A percentile compares a stretch with the other conserved stretches of the same genome.
phyloP scores from a whole-genome alignment of 2,329 filamentous ascomycete genomes.

The Aspergillus puulaauensis region DNA sequence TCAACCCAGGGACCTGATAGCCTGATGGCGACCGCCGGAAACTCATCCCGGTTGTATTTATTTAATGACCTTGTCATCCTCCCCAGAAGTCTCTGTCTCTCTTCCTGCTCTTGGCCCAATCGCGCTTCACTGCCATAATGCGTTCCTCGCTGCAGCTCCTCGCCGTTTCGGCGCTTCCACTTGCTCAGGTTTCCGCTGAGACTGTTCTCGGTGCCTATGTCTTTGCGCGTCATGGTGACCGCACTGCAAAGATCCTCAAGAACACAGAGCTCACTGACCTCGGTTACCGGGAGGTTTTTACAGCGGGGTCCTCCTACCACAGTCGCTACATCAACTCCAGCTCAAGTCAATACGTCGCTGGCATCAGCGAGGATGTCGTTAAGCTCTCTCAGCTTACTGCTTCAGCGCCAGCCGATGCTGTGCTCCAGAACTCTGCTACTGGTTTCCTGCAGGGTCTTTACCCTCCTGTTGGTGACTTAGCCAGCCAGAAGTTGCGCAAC shows the following conservation, averaged over 20 bases:
- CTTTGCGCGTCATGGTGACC: slow-evolving; percentile 87
- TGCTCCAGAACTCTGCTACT: slow-evolving; percentile 76
- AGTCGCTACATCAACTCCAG: slow-evolving; percentile 67
- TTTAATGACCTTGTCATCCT: neutral
- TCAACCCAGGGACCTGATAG: neutral
- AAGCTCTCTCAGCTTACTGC: slow-evolving; percentile 69
- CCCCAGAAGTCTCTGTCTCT: neutral
- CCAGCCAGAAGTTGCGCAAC: slow-evolving; percentile 67
- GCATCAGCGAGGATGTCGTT: slow-evolving; percentile 66
- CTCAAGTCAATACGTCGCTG: slow-evolving; percentile 61
- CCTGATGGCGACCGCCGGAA: neutral
- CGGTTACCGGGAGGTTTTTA: slow-evolving; percentile 73
- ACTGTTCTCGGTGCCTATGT: slow-evolving; percentile 79
- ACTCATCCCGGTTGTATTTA: neutral
- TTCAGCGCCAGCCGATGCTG: slow-evolving; percentile 70
- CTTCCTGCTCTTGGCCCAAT: neutral
- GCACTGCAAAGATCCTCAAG: slow-evolving; percentile 72
- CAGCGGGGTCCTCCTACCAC: slow-evolving; percentile 73
- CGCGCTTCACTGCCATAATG: slow-evolving; percentile 21
- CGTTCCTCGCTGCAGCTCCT: slow-evolving; percentile 25
- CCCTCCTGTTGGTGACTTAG: slow-evolving; percentile 65
- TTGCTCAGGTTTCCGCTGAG: slow-evolving; percentile 50
- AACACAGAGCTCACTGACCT: slow-evolving; percentile 74
- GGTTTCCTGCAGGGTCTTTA: slow-evolving; percentile 86
- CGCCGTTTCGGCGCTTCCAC: slow-evolving; percentile 24